These are phyloP conservation scores for Myxozyma lipomycoides DNA, from an alignment of 805 yeast species.

Conservation along the genomic window DNA sequence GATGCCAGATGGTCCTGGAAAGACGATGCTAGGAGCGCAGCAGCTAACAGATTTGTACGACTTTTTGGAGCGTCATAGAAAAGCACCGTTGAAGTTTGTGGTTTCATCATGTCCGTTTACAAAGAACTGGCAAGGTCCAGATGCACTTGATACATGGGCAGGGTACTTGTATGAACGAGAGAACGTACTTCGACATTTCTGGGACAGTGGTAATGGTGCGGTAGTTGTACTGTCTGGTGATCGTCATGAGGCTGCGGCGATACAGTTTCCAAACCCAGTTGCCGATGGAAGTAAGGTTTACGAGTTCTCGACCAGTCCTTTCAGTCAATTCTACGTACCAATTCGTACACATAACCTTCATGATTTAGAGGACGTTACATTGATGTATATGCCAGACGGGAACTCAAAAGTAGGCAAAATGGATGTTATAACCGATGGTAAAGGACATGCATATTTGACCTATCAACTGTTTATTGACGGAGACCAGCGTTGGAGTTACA, in stretches of 20 bases:
- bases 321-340: constrained; percentile 30
- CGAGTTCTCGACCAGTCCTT: constrained; percentile 31
- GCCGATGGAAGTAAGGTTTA: constrained; percentile 14
- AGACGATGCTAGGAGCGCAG: constrained; percentile 29
- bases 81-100: constrained; percentile 28
- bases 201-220: constrained; percentile 18
- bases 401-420: constrained; percentile 27
- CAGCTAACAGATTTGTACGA: constrained; percentile 24
- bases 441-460: constrained; percentile 1
- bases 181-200: constrained; percentile 17
- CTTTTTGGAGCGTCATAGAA: constrained; percentile 22
- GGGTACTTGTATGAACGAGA: constrained; percentile 29
- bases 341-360: constrained; percentile 20
- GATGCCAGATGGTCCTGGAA: constrained; percentile 21
- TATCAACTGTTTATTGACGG: constrained; percentile 23
- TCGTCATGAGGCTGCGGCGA: constrained; percentile 31
- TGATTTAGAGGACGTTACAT: constrained; percentile 25
- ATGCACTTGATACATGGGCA: constrained; percentile 29
- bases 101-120: constrained; percentile 32
- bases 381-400: constrained; percentile 28
- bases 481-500: constrained; percentile 14
- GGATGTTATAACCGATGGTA: constrained; percentile 11
- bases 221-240: constrained; percentile 29
- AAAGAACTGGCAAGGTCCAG: constrained; percentile 29
- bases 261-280: constrained; percentile 27